Evolutionary conservation across 2,329 filamentous ascomycete genomes (phyloP).

Genomic region (Xylaria sp.): DNA sequence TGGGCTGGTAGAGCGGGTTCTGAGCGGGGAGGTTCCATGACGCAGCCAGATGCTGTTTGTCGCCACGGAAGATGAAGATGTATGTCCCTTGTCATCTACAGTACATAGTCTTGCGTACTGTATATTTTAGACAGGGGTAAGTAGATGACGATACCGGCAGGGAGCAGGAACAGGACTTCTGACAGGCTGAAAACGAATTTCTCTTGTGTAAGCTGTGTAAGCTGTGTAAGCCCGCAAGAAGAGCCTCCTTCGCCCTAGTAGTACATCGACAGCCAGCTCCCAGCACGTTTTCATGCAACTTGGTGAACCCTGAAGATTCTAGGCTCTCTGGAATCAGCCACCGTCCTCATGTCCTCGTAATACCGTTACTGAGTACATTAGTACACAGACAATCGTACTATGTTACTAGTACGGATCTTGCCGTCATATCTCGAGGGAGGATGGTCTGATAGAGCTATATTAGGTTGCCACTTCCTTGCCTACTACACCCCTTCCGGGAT

Average conservation of each 20-base stretch:
- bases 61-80: conserved; percentile 13
- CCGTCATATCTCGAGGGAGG: background rate
- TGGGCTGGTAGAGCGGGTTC: background rate
- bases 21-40: background rate
- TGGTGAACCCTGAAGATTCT: background rate
- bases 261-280: background rate
- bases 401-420: background rate
- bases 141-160: conserved; percentile 5
- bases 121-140: background rate
- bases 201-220: background rate
- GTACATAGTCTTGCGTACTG: too few relatives aligned
- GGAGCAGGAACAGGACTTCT: background rate
- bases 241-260: conserved; percentile 23
- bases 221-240: conserved; percentile 21
- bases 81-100: background rate
- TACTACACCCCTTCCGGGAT: too few relatives aligned
- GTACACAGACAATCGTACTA: background rate
- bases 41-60: background rate
- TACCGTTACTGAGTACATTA: background rate
- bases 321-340: background rate
- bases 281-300: conserved; percentile 15
- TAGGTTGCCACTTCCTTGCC: conserved; percentile 6
- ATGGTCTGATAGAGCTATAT: background rate
- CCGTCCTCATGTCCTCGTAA: background rate
- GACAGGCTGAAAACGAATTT: conserved; percentile 1